Evolutionary conservation across 176 grass and related monocot genomes (phyloP), one percentile per base, ranked within the genome.

Genomic region (Oropetium thomaeum): DNA sequence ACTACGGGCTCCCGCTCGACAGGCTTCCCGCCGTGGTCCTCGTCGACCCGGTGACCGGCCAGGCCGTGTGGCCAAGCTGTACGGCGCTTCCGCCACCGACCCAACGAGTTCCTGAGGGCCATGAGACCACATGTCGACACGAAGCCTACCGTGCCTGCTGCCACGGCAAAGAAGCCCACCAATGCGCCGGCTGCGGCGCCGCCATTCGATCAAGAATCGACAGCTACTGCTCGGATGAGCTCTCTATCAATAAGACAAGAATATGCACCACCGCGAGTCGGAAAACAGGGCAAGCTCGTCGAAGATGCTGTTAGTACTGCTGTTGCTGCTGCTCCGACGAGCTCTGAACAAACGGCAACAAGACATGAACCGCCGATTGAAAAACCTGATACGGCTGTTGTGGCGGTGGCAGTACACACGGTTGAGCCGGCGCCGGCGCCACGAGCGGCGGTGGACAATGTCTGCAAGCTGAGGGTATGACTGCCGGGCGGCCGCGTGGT

Each of bases 1-100:
- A 77, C 61, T 39, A 77, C 32, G 2, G 7, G 20, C 0, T 77
- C n/a, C 43, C 44, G 3, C 32, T 5, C 0, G 60, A 49, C 14
- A 4, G 3, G 44, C 13, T 77, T 1, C 74, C 74, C 44, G 74
- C 33, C 31, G 74, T 65, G 7, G 4, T 77, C 59, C 31, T 77
- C 44, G 44, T 77, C 5, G 74, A 77, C 44, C 74, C 60, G 1
- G 61, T 77, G 44, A 77, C 74, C 22, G 74, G 61, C 2, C 44
- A 65, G 74, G 60, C 32, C 74, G 19, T 77, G 14, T 77, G 14
- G 42, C 51, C 22, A 37, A 1, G 74, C n/a, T 65, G 4, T 32
- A 20, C 26, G 44, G 60, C 16, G 4, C 47, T 16, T 51, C 47
- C 31, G 28, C 12, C 31, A 39, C 12, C 14, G 74, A 77, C 2